A percentile compares a stretch with the other conserved stretches of the same genome.
These are phyloP conservation scores for Papiliotrema fonsecae DNA, from an alignment of 1,284 basidiomycete species.

Conservation along the genomic window DNA sequence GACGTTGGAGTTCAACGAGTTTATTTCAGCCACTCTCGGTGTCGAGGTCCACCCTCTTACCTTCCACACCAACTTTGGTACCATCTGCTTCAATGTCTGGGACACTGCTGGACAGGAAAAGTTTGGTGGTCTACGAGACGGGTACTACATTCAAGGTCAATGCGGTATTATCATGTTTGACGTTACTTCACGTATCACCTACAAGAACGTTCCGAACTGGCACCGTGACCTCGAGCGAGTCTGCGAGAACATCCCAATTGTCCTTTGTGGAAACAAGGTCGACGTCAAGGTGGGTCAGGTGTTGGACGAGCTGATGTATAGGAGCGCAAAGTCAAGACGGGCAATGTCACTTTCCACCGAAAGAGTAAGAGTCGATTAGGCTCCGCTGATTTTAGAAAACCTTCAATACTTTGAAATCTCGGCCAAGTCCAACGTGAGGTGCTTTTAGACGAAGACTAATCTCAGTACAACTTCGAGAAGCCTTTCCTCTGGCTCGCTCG, in stretches of 20 bases:
- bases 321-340: slow-evolving; percentile 99
- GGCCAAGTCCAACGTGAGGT: slow-evolving; percentile 80
- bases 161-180: slow-evolving; percentile 99
- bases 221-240: slow-evolving; percentile 99
- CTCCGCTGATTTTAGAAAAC: slow-evolving; percentile 59
- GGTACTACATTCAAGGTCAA: slow-evolving; percentile 98
- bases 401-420: slow-evolving; percentile 99
- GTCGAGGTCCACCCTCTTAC: slow-evolving; percentile 96
- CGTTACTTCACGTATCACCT: slow-evolving; percentile 98
- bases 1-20: too few species aligned
- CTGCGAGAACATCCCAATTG: slow-evolving; percentile 99
- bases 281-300: slow-evolving; percentile 83
- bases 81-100: slow-evolving; percentile 99
- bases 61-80: slow-evolving; percentile 98
- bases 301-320: slow-evolving; percentile 41
- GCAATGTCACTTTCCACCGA: slow-evolving; percentile 97
- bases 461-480: slow-evolving; percentile 95
- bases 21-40: slow-evolving; percentile 81
- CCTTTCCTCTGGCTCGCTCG: slow-evolving; percentile 99
- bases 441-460: background rate
- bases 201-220: slow-evolving; percentile 99
- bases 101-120: slow-evolving; percentile 99
- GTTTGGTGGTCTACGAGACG: slow-evolving; percentile 96
- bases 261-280: slow-evolving; percentile 99
- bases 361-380: slow-evolving; percentile 59